Conservation (phyloP, 2,329 filamentous ascomycete genomes). For the Lasiodiplodia sp. region DNA sequence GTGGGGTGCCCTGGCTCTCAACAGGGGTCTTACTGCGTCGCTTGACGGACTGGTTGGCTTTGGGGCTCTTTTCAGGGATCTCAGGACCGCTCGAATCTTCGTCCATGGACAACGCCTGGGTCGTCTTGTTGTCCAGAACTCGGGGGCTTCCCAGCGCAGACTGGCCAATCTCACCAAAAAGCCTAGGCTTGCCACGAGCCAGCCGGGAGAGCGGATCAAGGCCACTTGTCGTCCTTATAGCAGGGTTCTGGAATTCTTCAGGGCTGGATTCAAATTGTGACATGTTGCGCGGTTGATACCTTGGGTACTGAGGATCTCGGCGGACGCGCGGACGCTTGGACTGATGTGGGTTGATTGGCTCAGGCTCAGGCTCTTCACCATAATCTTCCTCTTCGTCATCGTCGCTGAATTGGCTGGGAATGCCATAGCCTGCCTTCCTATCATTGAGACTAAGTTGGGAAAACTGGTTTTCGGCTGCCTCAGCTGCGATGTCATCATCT, state of each 20-base stretch:
- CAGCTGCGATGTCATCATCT: slow-evolving; percentile 51
- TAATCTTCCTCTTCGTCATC: slow-evolving; percentile 44
- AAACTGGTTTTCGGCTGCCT: slow-evolving; percentile 41
- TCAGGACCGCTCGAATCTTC: slow-evolving; percentile 29
- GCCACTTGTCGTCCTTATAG: slow-evolving; percentile 38
- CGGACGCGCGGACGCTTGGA: slow-evolving; percentile 50
- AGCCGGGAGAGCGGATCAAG: slow-evolving; percentile 42
- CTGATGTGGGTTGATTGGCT: slow-evolving; percentile 42
- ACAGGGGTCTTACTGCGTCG: slow-evolving; percentile 18
- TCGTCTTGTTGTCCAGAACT: slow-evolving; percentile 46
- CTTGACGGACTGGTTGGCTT: slow-evolving; percentile 30
- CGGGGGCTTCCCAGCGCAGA: slow-evolving; percentile 63
- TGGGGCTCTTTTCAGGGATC: slow-evolving; percentile 32
- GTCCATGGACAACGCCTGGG: slow-evolving; percentile 40
- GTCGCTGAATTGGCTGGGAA: slow-evolving; percentile 31
- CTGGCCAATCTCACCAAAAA: slow-evolving; percentile 68
- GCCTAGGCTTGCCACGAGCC: slow-evolving; percentile 44
- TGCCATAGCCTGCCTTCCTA: slow-evolving; percentile 51
- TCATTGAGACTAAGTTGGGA: slow-evolving; percentile 61
- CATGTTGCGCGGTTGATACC: slow-evolving; percentile 48
- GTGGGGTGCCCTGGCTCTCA: slow-evolving; percentile 23
- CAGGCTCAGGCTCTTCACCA: slow-evolving; percentile 35
- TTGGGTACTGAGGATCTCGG: slow-evolving; percentile 46
- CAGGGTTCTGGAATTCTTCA: slow-evolving; percentile 40
- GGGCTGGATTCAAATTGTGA: slow-evolving; percentile 47